A percentile compares a stretch with the other conserved stretches of the same genome.
Conservation (phyloP, 164 flowering plant genomes). For the Litsea cubeba region DNA sequence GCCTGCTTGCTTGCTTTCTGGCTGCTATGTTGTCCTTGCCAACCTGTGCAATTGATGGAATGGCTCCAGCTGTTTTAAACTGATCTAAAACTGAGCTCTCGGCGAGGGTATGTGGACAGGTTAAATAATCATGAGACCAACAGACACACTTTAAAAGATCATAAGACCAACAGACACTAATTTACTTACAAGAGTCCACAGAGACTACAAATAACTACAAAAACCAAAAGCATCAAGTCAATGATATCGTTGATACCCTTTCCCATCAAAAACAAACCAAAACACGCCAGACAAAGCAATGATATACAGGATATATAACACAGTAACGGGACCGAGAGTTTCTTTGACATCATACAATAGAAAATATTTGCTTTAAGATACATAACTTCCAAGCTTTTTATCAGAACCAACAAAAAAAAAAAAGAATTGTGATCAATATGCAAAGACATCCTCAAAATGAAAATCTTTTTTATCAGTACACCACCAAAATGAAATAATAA, state of each 20-base stretch:
- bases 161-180: too few species aligned
- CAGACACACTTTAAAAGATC: background rate
- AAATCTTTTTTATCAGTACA: background rate
- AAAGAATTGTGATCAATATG: background rate
- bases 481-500: too few species aligned
- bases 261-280: background rate
- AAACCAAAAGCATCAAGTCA: background rate
- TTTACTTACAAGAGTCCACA: background rate
- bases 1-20: conserved; percentile 33
- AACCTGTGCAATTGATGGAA: conserved; percentile 20
- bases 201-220: background rate
- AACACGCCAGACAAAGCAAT: background rate
- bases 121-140: background rate
- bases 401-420: background rate
- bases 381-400: background rate
- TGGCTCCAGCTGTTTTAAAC: conserved; percentile 22
- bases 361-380: background rate
- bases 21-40: conserved; percentile 27
- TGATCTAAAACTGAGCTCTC: conserved; percentile 45
- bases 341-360: background rate
- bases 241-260: background rate
- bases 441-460: background rate
- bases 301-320: too few species aligned
- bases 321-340: background rate
- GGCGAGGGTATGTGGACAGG: conserved; percentile 66